Conservation (phyloP, 208 protist species). For the Wallacemonas sp. region DNA sequence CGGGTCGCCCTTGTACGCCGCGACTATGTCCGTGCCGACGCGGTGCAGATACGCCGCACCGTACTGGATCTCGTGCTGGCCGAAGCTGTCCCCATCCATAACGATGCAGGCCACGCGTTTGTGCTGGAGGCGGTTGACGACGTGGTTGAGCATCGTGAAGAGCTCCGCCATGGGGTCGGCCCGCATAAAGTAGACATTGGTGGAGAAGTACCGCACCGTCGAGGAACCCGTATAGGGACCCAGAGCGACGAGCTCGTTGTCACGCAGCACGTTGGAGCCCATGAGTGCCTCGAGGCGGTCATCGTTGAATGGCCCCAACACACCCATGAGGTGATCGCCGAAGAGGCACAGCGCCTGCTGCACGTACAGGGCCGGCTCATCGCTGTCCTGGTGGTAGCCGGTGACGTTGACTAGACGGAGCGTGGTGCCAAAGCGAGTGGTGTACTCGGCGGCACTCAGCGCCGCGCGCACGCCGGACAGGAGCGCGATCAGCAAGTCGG, state of each 20-base stretch:
- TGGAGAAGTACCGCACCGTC: conserved; percentile 31
- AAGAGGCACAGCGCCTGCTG: background rate
- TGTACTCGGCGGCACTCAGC: background rate
- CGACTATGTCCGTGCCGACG: conserved; percentile 6
- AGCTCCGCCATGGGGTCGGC: conserved; percentile 37
- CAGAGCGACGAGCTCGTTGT: conserved; percentile 27
- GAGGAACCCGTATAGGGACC: conserved; percentile 42
- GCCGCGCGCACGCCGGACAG: background rate
- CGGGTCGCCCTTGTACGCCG: conserved; percentile 25
- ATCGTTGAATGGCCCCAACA: conserved; percentile 34
- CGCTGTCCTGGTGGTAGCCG: background rate
- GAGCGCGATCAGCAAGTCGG: too few species aligned
- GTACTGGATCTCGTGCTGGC: conserved; percentile 24
- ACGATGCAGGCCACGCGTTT: conserved; percentile 50
- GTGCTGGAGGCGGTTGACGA: conserved; percentile 22
- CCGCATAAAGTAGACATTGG: conserved; percentile 43
- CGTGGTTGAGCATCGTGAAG: conserved; percentile 29
- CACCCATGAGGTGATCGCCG: conserved; percentile 10
- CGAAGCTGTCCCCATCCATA: conserved; percentile 27
- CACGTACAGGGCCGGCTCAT: background rate
- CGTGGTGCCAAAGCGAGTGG: background rate
- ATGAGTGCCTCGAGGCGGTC: background rate
- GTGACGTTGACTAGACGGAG: background rate
- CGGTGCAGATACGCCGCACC: background rate
- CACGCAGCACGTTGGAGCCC: conserved; percentile 1